These are phyloP conservation scores for Prunus salicina DNA, from an alignment of 306 rosid species.

Conservation along the genomic window DNA sequence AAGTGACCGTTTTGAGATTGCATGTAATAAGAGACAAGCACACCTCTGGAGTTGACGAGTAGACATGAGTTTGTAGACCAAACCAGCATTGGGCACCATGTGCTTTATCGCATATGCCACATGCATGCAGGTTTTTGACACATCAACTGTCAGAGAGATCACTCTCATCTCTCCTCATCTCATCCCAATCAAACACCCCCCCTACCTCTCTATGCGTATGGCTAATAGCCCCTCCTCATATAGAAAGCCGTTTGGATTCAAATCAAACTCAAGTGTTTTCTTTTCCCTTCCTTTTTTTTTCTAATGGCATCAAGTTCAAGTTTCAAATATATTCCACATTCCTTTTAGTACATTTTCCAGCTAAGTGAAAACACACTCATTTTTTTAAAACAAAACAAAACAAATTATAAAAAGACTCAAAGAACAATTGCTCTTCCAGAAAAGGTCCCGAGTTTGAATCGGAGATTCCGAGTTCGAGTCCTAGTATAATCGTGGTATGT, in stretches of 20 bases:
- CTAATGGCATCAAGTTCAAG: background rate
- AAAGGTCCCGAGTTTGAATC: too few relatives aligned
- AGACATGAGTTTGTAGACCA: constrained; percentile 24
- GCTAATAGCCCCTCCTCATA: background rate
- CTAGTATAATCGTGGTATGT: too few relatives aligned
- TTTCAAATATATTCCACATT: background rate
- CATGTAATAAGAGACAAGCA: constrained; percentile 29
- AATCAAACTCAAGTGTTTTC: background rate
- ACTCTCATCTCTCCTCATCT: background rate
- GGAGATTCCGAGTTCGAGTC: too few relatives aligned
- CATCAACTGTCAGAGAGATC: background rate
- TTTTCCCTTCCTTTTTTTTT: background rate
- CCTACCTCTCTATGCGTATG: background rate
- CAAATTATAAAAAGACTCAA: too few relatives aligned
- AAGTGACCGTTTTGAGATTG: constrained; percentile 16
- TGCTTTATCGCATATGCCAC: constrained; percentile 40
- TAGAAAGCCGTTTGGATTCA: background rate
- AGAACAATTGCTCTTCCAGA: too few relatives aligned
- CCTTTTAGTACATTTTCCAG: too few relatives aligned
- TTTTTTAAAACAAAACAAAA: too few relatives aligned
- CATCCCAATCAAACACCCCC: background rate
- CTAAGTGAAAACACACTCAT: too few relatives aligned
- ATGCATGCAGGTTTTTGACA: constrained; percentile 38
- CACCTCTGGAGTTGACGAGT: constrained; percentile 21
- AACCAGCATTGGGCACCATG: constrained; percentile 51